Conservation (phyloP, 2,329 filamentous ascomycete species). For the Fusarium algeriense region DNA sequence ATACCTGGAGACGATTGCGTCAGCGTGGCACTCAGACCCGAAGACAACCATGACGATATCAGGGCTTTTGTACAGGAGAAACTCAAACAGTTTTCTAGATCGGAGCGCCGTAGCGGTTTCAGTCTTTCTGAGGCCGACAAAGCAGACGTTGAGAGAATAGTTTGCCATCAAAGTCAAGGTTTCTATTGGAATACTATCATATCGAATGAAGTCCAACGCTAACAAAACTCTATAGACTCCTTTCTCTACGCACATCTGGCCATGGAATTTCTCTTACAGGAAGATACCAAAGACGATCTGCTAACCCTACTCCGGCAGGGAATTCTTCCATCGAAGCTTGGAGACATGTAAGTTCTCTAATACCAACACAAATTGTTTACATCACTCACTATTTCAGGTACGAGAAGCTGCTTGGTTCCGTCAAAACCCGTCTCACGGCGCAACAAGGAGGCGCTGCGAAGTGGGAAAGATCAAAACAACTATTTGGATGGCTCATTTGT, state of each 20-base stretch:
- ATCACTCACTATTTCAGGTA: neutral
- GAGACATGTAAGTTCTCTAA: neutral
- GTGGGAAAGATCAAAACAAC: slow-evolving; percentile 5
- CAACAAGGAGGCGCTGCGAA: fast-evolving
- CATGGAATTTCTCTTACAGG: neutral
- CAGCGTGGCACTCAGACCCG: fast-evolving
- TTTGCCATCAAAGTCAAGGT: slow-evolving; percentile 10
- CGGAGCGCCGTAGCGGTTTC: neutral
- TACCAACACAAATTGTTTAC: fast-evolving
- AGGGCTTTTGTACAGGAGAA: neutral
- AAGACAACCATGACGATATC: slow-evolving; percentile 7
- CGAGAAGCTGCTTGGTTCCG: neutral
- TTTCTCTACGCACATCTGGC: slow-evolving; percentile 10
- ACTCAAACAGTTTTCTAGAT: neutral
- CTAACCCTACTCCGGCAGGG: fast-evolving
- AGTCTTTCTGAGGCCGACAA: neutral
- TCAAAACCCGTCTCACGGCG: neutral
- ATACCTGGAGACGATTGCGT: neutral
- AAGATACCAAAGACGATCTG: neutral
- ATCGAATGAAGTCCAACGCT: fast-evolving
- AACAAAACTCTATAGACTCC: fast-evolving
- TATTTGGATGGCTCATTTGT: slow-evolving; percentile 13
- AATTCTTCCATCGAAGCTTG: neutral
- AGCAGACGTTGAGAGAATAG: neutral
- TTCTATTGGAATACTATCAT: fast-evolving